phyloP scores from a whole-genome alignment of 2,329 filamentous ascomycete genomes.

The Allantophomopsis lycopodina region DNA sequence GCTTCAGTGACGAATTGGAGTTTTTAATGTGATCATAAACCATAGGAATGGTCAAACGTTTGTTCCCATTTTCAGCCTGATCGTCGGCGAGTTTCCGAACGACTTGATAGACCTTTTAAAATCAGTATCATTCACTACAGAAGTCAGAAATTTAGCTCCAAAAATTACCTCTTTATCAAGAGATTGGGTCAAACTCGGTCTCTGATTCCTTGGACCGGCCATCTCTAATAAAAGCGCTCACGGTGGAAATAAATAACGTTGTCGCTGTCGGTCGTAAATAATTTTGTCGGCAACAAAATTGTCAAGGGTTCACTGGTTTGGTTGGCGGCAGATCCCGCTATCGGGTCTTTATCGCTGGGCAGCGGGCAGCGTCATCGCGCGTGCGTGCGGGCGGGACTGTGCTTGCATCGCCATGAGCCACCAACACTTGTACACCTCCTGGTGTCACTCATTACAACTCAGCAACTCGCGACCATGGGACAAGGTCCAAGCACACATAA shows the following conservation, averaged over 20 bases:
- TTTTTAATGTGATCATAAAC: slow-evolving; percentile 71
- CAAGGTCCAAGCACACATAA: slow-evolving; percentile 49
- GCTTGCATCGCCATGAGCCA: too few species aligned
- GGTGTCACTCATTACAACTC: neutral
- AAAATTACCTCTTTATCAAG: slow-evolving; percentile 45
- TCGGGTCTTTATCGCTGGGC: slow-evolving; percentile 1
- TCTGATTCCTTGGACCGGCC: slow-evolving; percentile 19
- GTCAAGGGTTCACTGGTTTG: too few species aligned
- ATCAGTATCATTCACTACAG: slow-evolving; percentile 3
- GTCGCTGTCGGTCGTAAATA: neutral
- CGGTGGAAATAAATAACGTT: slow-evolving; percentile 5
- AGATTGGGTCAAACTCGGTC: slow-evolving; percentile 34
- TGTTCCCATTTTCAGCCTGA: slow-evolving; percentile 30
- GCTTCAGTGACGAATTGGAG: slow-evolving; percentile 77
- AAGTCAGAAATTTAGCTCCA: too few species aligned
- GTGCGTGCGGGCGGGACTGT: too few species aligned
- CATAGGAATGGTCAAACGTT: slow-evolving; percentile 39
- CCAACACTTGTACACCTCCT: too few species aligned
- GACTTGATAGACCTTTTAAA: slow-evolving; percentile 54
- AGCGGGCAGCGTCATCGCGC: too few species aligned
- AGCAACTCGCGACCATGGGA: slow-evolving; percentile 35
- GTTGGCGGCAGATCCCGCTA: slow-evolving; percentile 1
- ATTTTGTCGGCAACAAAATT: neutral
- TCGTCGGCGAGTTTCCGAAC: slow-evolving; percentile 65
- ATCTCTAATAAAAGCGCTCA: slow-evolving; percentile 9